These are phyloP conservation scores for Cercospora zeae-maydis DNA, from an alignment of 2,329 filamentous ascomycete species.

Conservation along the genomic window DNA sequence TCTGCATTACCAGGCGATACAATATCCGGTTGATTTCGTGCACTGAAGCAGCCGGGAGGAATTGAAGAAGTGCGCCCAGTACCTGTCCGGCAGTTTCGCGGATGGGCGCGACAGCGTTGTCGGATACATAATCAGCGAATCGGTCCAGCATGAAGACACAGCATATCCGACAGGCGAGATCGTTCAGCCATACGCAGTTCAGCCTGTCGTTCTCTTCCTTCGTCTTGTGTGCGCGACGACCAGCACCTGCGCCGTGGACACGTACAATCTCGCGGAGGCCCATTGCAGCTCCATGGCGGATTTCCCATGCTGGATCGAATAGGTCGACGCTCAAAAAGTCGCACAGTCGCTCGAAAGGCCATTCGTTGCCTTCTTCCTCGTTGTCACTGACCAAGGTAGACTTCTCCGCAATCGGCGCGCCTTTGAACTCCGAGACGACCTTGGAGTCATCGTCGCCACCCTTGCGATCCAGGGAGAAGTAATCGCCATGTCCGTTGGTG, in stretches of 20 bases:
- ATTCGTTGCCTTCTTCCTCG: conserved; percentile 73
- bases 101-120: conserved; percentile 94
- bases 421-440: conserved; percentile 93
- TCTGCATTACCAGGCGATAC: conserved; percentile 87
- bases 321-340: conserved; percentile 92
- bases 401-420: conserved; percentile 73
- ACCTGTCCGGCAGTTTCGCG: conserved; percentile 93
- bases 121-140: conserved; percentile 96
- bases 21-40: conserved; percentile 80
- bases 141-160: conserved; percentile 96
- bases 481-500: conserved; percentile 62
- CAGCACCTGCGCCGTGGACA: conserved; percentile 86
- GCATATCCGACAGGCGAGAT: conserved; percentile 89
- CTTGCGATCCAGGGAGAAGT: conserved; percentile 82
- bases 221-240: conserved; percentile 67
- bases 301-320: conserved; percentile 92
- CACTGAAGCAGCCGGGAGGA: conserved; percentile 75
- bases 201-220: conserved; percentile 70
- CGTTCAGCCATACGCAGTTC: conserved; percentile 86
- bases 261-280: conserved; percentile 86
- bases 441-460: conserved; percentile 84
- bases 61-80: conserved; percentile 80
- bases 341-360: conserved; percentile 91
- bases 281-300: conserved; percentile 93
- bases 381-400: conserved; percentile 78